Evolutionary conservation across 164 flowering plant species (phyloP).

Genomic region (Vitis amurensis): DNA sequence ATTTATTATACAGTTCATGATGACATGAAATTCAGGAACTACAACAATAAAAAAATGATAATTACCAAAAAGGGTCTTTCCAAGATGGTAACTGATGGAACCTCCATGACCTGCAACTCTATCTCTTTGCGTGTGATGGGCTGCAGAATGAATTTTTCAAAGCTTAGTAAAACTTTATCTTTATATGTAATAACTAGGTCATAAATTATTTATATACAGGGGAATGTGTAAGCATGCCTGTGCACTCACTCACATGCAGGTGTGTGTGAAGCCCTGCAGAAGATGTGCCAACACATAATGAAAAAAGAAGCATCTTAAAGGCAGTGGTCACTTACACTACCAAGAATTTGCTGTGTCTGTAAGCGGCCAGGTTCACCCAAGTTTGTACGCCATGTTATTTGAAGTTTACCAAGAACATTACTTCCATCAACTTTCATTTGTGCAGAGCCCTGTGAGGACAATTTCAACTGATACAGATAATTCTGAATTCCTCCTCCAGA

Average conservation of each 20-base stretch:
- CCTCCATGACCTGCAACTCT: slow-evolving; percentile 67
- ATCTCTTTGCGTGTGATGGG: slow-evolving; percentile 72
- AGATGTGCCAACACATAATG: too few relatives aligned
- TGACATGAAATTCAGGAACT: neutral
- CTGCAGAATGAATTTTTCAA: slow-evolving; percentile 42
- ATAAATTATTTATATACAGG: too few relatives aligned
- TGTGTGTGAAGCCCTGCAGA: too few relatives aligned
- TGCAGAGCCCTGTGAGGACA: slow-evolving; percentile 47
- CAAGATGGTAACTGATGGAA: slow-evolving; percentile 60
- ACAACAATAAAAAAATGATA: neutral
- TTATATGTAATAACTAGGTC: neutral
- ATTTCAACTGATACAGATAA: slow-evolving; percentile 79
- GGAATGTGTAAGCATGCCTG: too few relatives aligned
- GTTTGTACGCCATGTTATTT: slow-evolving; percentile 98
- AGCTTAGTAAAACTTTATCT: neutral
- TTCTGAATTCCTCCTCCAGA: slow-evolving; percentile 91
- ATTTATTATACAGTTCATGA: neutral
- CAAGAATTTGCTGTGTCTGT: slow-evolving; percentile 94
- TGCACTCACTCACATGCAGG: too few relatives aligned
- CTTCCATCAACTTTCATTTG: slow-evolving; percentile 69
- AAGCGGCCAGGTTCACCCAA: slow-evolving; percentile 99
- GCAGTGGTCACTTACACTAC: slow-evolving; percentile 59
- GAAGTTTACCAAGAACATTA: slow-evolving; percentile 92
- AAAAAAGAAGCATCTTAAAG: neutral
- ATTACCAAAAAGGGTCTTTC: slow-evolving; percentile 78